Conservation (phyloP, 2,329 filamentous ascomycete genomes). For the Neofusicoccum sp. region DNA sequence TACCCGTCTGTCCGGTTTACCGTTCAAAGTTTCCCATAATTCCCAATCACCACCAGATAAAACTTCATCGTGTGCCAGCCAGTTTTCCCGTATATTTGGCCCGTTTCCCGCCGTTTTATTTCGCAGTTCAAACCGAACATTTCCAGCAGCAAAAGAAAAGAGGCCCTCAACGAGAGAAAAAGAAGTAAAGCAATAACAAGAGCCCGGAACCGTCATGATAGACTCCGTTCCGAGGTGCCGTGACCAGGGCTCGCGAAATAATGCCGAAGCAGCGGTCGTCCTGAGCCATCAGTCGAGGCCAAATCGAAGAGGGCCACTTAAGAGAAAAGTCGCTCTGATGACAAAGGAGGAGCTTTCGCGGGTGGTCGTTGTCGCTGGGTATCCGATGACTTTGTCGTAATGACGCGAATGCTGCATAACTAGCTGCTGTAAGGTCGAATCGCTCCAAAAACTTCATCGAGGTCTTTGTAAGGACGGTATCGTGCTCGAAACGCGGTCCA, state of each 20-base stretch:
- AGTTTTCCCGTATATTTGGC: background rate
- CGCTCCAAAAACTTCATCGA: constrained; percentile 10
- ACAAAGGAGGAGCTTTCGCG: background rate
- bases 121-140: background rate
- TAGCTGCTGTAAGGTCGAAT: constrained; percentile 10
- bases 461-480: constrained; percentile 3
- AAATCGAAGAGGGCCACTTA: background rate
- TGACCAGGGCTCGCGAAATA: background rate
- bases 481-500: constrained; percentile 7
- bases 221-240: background rate
- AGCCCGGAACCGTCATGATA: constrained; percentile 2
- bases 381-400: constrained; percentile 6
- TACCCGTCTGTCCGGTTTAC: background rate
- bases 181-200: background rate
- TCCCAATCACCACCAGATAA: constrained; percentile 7
- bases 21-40: background rate
- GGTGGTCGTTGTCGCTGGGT: constrained; percentile 5
- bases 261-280: background rate
- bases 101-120: background rate
- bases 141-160: constrained; percentile 6
- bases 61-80: constrained; percentile 9
- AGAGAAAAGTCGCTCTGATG: background rate
- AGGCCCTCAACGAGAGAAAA: background rate
- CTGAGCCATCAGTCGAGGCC: background rate
- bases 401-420: constrained; percentile 10